Base-by-base conservation (phyloP, 352 stramenopile genomes). In the Globisporangium orthogonon region DNA sequence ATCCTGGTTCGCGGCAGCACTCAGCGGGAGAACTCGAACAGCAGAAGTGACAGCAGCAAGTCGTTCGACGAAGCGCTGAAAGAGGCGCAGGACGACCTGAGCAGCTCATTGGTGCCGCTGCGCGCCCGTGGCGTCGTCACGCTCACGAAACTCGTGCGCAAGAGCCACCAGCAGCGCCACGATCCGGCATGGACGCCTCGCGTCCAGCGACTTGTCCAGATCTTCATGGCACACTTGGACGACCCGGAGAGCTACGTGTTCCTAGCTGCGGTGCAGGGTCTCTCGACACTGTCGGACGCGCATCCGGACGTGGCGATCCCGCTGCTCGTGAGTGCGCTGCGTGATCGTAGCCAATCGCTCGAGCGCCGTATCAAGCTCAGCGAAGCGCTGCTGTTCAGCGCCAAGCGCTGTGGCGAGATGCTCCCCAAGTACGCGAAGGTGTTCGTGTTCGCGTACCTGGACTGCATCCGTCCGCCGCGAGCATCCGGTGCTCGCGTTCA, bases 241-340 rank as follows among this genome's bases (percentile, higher is more conserved):
- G 85, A 94, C 62, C 54, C 54, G 0, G 85, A 94, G 62, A 94
- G 85, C 58, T 94, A 94, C 60, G 85, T 94, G 2, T 94, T 78
- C 48, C 72, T 94, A n/a, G 85, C 85, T 0, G 78, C 85, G 18
- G 71, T 94, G 3, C 85, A 94, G 56, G 82, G 82, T 11, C 54
- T 94, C 14, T 66, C 84, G 14, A 65, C 76, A 23, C 62, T 94
- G 7, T 62, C 77, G 0, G 81, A 94, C 45, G 67, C 70, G 0
- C 76, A 92, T 43, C 63, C 83, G 1, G 63, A 83, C 51, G 68
- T 85, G 4, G 76, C 85, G 2, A 87, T 94, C 44, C 81, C 83
- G 28, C 40, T 78, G n/a, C 69, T 93, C 13, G 76, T 91, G 11
- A 61, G 65, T 2, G 69, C 68, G 7, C 54, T 92, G 3, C 61